Percentiles rank a stretch among this genome's conserved stretches.
Conservation (phyloP, 768 basidiomycete species). For the Boletus reticuloceps region DNA sequence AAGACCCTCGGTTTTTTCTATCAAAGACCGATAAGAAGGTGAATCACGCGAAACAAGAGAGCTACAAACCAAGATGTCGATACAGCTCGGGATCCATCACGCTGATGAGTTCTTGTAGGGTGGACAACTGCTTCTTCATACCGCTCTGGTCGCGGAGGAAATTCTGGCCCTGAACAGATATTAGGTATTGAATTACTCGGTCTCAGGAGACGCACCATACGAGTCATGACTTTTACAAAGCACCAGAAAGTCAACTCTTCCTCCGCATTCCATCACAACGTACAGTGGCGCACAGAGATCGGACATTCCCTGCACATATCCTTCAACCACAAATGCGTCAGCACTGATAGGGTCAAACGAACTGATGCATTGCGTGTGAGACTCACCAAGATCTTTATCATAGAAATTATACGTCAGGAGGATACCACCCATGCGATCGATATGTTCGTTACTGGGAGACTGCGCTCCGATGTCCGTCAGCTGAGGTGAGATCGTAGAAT, state of each 20-base stretch:
- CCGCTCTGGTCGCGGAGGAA: constrained; percentile 96
- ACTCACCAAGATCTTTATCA: constrained; percentile 81
- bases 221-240: constrained; percentile 91
- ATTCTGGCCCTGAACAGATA: constrained; percentile 71
- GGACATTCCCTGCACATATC: constrained; percentile 99
- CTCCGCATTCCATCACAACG: constrained; percentile 83
- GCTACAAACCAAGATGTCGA: constrained; percentile 69
- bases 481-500: constrained; percentile 74
- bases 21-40: constrained; percentile 13
- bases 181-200: constrained; percentile 2
- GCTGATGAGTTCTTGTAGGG: constrained; percentile 84
- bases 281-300: constrained; percentile 94
- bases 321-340: constrained; percentile 38
- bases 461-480: constrained; percentile 78
- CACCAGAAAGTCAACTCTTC: constrained; percentile 96
- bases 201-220: constrained; percentile 64
- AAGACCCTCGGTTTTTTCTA: constrained; percentile 84
- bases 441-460: constrained; percentile 86
- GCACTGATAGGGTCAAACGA: background rate
- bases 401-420: constrained; percentile 90
- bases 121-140: constrained; percentile 92
- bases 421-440: constrained; percentile 82
- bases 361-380: background rate
- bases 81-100: constrained; percentile 97
- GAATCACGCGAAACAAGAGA: background rate